These are phyloP conservation scores for Phytophthora chlamydospora DNA, from an alignment of 352 stramenopile species.

Conservation along the genomic window DNA sequence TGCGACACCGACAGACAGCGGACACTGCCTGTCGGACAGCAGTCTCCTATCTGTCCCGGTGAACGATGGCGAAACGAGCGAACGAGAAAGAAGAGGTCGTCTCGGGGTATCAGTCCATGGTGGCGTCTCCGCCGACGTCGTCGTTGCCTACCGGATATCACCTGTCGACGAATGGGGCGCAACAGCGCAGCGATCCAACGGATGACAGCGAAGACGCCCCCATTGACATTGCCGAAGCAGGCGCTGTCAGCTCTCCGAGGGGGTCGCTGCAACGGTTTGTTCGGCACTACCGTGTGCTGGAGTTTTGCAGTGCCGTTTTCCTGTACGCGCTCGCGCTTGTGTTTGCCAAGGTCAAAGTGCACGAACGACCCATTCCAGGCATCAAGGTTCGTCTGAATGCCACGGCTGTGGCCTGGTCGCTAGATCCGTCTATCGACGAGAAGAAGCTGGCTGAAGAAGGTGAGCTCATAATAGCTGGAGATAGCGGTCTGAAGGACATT, in stretches of 20 bases:
- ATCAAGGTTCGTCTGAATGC: slow-evolving; percentile 55
- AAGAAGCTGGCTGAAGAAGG: slow-evolving; percentile 52
- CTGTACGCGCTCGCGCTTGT: slow-evolving; percentile 55
- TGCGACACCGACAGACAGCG: background rate
- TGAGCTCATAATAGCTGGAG: background rate
- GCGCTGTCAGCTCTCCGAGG: background rate
- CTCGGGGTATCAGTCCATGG: slow-evolving; percentile 25
- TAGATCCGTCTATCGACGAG: slow-evolving; percentile 60
- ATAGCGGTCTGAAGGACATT: too few relatives aligned
- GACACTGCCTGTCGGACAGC: too few relatives aligned
- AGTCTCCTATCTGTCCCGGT: background rate
- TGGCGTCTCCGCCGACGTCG: slow-evolving; percentile 7
- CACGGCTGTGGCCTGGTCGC: slow-evolving; percentile 44
- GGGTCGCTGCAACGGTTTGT: slow-evolving; percentile 24
- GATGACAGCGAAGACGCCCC: slow-evolving; percentile 16
- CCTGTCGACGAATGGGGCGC: slow-evolving; percentile 5
- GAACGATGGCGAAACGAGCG: slow-evolving; percentile 5
- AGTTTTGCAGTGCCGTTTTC: slow-evolving; percentile 57
- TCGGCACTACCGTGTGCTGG: slow-evolving; percentile 51
- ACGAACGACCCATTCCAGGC: slow-evolving; percentile 60
- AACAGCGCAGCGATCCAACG: slow-evolving; percentile 8
- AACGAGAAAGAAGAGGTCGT: slow-evolving; percentile 17
- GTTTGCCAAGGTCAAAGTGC: slow-evolving; percentile 59
- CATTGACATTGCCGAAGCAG: slow-evolving; percentile 22
- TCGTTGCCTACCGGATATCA: slow-evolving; percentile 6